These are phyloP conservation scores for Halophytophthora polymorphica DNA, from an alignment of 352 stramenopile genomes.

Conservation along the genomic window DNA sequence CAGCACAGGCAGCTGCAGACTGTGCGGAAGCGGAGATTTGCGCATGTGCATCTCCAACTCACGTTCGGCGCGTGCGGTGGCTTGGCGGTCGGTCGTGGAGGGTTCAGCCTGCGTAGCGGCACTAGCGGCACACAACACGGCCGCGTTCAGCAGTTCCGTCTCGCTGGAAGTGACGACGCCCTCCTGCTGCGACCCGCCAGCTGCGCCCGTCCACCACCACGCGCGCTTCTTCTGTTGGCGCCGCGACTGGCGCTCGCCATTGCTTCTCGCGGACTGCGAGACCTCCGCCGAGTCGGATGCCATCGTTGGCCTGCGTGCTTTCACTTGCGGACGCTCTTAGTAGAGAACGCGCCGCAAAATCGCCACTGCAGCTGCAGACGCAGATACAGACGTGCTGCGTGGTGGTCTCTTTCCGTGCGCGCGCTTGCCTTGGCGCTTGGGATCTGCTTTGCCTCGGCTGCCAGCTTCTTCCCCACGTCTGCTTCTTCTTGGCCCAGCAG, in stretches of 20 bases:
- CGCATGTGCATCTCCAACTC: constrained; percentile 58
- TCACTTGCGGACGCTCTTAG: too few species aligned
- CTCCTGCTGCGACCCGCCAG: constrained; percentile 8
- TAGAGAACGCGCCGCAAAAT: too few species aligned
- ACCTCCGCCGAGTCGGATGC: constrained; percentile 7
- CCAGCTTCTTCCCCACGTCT: too few species aligned
- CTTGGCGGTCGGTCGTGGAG: constrained; percentile 11
- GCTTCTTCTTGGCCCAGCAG: neutral
- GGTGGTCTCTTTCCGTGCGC: too few species aligned
- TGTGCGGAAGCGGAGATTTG: constrained; percentile 66
- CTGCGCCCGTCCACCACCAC: constrained; percentile 50
- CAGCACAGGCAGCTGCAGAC: constrained; percentile 52
- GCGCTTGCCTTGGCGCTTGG: too few species aligned
- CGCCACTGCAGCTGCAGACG: too few species aligned
- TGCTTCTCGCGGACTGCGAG: constrained; percentile 8
- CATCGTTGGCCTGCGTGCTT: constrained; percentile 7
- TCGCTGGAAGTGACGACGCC: constrained; percentile 43
- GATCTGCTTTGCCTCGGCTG: too few species aligned
- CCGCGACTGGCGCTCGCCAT: constrained; percentile 1
- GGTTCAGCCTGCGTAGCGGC: constrained; percentile 28
- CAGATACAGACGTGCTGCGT: too few species aligned
- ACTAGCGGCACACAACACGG: constrained; percentile 70
- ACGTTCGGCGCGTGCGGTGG: constrained; percentile 17
- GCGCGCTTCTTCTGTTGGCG: constrained; percentile 4
- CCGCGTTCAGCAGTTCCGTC: constrained; percentile 70